These are phyloP conservation scores for Penicillium sp. DNA, from an alignment of 2,329 filamentous ascomycete species.

Conservation along the genomic window DNA sequence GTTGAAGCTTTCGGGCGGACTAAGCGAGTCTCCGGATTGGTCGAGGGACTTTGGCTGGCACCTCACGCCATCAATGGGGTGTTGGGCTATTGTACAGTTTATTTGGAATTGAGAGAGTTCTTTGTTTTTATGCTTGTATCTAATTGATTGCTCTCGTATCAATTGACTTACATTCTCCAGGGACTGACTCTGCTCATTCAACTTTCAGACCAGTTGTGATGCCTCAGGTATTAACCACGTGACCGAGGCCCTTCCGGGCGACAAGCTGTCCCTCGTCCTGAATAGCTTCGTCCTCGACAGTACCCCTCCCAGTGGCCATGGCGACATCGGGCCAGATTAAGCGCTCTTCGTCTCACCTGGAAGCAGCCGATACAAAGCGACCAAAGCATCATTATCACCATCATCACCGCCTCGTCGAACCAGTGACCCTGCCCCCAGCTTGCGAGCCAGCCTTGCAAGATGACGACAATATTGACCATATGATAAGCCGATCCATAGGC, in stretches of 20 bases:
- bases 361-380: slow-evolving; percentile 33
- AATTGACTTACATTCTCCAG: neutral
- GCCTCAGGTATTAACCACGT: slow-evolving; percentile 30
- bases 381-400: slow-evolving; percentile 45
- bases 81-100: neutral
- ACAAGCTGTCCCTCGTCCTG: slow-evolving; percentile 16
- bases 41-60: slow-evolving; percentile 13
- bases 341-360: slow-evolving; percentile 33
- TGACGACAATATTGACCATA: slow-evolving; percentile 55
- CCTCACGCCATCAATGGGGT: slow-evolving; percentile 2
- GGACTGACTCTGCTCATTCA: neutral
- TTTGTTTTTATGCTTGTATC: neutral
- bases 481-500: slow-evolving; percentile 59
- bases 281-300: slow-evolving; percentile 2
- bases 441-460: slow-evolving; percentile 50
- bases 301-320: slow-evolving; percentile 30
- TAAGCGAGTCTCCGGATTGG: slow-evolving; percentile 44
- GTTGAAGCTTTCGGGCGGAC: slow-evolving; percentile 42
- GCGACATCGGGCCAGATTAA: slow-evolving; percentile 36
- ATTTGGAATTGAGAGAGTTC: neutral
- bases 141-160: neutral
- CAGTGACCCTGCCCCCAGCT: slow-evolving; percentile 28
- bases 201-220: neutral
- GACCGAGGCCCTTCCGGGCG: slow-evolving; percentile 13
- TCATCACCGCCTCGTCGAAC: slow-evolving; percentile 44